Conservation (phyloP, 805 yeast species). For the Jamesozyma jinghongensis region DNA sequence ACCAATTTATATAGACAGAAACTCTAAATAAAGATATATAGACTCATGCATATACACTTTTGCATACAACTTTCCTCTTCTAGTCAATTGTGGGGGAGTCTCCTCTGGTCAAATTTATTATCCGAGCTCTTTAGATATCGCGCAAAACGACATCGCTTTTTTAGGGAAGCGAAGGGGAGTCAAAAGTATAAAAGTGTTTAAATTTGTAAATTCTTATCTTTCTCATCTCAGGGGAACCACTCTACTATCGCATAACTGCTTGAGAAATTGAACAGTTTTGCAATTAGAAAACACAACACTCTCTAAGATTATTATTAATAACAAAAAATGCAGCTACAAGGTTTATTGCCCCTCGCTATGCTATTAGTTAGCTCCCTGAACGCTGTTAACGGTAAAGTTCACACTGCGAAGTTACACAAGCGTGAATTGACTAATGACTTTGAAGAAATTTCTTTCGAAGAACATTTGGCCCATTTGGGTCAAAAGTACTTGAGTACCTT, state of each 20-base stretch:
- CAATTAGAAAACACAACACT: background rate
- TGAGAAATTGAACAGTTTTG: too few relatives aligned
- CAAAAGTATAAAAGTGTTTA: background rate
- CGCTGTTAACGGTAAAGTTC: constrained; percentile 41
- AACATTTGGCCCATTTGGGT: constrained; percentile 51
- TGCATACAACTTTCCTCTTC: background rate
- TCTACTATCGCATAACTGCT: too few relatives aligned
- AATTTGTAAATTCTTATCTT: background rate
- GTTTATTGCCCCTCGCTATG: constrained; percentile 25
- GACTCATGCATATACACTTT: background rate
- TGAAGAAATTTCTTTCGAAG: constrained; percentile 40
- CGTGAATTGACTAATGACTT: constrained; percentile 40
- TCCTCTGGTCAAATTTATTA: too few relatives aligned
- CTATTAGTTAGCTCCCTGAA: constrained; percentile 16
- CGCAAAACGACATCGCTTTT: too few relatives aligned
- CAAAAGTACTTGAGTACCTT: constrained; percentile 49
- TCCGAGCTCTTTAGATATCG: too few relatives aligned
- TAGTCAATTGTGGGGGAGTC: too few relatives aligned
- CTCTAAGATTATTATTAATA: background rate
- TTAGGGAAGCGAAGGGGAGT: too few relatives aligned
- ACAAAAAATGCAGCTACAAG: constrained; percentile 15
- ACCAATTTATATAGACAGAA: constrained; percentile 3
- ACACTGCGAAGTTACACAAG: constrained; percentile 50
- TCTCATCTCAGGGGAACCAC: background rate
- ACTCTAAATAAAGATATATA: background rate